Percentiles rank a stretch among this genome's conserved stretches.
phyloP scores from a whole-genome alignment of 768 basidiomycete genomes.

The Boletellus emodensis region DNA sequence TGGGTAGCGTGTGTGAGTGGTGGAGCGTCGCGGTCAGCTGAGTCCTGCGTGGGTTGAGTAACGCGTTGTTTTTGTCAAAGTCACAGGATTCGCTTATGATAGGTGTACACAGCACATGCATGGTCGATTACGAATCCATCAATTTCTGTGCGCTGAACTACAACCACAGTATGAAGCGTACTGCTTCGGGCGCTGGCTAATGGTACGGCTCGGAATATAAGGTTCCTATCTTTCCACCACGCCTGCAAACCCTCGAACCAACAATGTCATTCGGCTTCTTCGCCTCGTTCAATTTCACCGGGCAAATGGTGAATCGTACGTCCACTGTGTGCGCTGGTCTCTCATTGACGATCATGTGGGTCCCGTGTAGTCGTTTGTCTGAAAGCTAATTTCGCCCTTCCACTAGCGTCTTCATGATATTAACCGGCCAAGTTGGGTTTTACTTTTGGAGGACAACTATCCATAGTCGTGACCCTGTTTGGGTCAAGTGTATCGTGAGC shows the following conservation, averaged over 20 bases:
- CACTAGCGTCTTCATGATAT: constrained; percentile 15
- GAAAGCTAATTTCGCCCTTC: background rate
- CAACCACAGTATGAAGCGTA: background rate
- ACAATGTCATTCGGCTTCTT: constrained; percentile 1
- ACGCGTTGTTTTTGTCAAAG: no score
- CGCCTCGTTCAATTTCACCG: background rate
- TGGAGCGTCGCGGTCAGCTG: background rate
- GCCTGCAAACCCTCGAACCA: background rate
- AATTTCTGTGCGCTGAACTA: background rate
- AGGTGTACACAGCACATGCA: no score
- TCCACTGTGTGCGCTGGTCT: constrained; percentile 9
- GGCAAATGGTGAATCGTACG: background rate
- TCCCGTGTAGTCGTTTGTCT: background rate
- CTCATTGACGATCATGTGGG: constrained; percentile 14
- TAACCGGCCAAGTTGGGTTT: constrained; percentile 22
- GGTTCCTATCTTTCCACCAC: background rate
- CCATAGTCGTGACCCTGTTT: constrained; percentile 16
- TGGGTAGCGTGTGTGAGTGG: background rate
- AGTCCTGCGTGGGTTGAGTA: no score
- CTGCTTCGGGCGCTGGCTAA: background rate
- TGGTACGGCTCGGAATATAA: constrained; percentile 4
- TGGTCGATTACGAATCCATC: background rate
- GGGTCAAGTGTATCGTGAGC: constrained; percentile 22
- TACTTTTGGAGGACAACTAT: constrained; percentile 19
- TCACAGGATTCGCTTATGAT: no score